Evolutionary conservation across 768 basidiomycete species (phyloP).

Genomic region (Suillus tomentosus): DNA sequence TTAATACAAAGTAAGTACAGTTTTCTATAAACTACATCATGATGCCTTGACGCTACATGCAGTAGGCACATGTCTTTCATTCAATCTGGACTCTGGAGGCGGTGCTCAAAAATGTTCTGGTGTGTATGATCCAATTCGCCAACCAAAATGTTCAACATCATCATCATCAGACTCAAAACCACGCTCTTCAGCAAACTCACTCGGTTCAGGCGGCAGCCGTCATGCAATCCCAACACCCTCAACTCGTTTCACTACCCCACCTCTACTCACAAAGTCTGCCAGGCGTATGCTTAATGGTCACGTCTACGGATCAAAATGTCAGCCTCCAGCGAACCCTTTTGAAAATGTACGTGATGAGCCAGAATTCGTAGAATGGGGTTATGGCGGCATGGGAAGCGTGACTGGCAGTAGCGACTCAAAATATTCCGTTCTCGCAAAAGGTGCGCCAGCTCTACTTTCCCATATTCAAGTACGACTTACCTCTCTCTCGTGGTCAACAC

Average conservation of each 20-base stretch:
- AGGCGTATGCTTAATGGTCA: conserved; percentile 83
- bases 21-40: too few species aligned
- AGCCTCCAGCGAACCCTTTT: conserved; percentile 55
- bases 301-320: conserved; percentile 63
- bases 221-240: conserved; percentile 21
- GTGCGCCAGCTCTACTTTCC: not conserved
- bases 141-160: not conserved
- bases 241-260: conserved; percentile 12
- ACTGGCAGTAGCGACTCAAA: conserved; percentile 30
- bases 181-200: conserved; percentile 25
- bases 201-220: conserved; percentile 34
- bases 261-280: conserved; percentile 32
- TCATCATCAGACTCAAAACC: conserved; percentile 12
- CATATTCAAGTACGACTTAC: not conserved
- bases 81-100: too few species aligned
- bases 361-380: conserved; percentile 93
- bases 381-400: conserved; percentile 78
- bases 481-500: not conserved
- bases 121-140: not conserved
- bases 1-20: too few species aligned
- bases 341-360: conserved; percentile 65
- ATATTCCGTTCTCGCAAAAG: too few species aligned
- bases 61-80: too few species aligned
- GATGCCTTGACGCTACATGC: too few species aligned
- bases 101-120: too few species aligned